phyloP scores from a whole-genome alignment of 2,329 filamentous ascomycete species.

The Xylariales sp. region DNA sequence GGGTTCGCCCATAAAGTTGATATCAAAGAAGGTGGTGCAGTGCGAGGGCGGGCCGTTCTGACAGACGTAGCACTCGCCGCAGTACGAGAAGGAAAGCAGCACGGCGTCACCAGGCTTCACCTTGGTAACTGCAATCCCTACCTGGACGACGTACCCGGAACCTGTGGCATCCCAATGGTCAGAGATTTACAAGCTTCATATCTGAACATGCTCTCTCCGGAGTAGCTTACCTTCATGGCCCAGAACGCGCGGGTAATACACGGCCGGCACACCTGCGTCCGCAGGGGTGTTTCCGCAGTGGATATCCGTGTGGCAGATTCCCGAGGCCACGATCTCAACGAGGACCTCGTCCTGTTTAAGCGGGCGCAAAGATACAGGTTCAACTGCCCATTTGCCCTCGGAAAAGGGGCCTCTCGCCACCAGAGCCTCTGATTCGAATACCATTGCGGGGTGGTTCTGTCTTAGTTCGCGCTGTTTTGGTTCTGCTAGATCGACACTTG shows the following conservation, averaged over 20 bases:
- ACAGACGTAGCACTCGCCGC: constrained; percentile 42
- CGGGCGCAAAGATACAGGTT: constrained; percentile 21
- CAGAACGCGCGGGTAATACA: constrained; percentile 41
- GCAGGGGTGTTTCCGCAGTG: constrained; percentile 33
- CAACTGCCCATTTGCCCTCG: constrained; percentile 25
- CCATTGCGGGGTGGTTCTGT: too few relatives aligned
- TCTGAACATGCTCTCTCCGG: not conserved
- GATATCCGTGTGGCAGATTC: constrained; percentile 52
- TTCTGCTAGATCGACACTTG: too few relatives aligned
- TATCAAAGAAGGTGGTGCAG: constrained; percentile 40
- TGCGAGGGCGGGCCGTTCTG: constrained; percentile 38
- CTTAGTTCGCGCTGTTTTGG: too few relatives aligned
- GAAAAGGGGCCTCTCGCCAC: constrained; percentile 25
- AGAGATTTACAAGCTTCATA: not conserved
- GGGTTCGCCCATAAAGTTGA: constrained; percentile 50
- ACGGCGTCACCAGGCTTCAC: constrained; percentile 40
- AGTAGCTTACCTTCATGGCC: constrained; percentile 45
- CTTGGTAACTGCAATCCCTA: constrained; percentile 34
- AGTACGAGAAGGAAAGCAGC: constrained; percentile 42
- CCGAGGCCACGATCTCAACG: constrained; percentile 47
- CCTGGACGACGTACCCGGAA: constrained; percentile 41
- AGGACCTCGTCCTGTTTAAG: constrained; percentile 41
- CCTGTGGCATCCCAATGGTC: too few relatives aligned
- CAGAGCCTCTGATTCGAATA: constrained; percentile 21
- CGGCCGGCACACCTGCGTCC: constrained; percentile 24